These are phyloP conservation scores for Pterocarpus santalinus DNA, from an alignment of 306 rosid genomes.

Conservation along the genomic window DNA sequence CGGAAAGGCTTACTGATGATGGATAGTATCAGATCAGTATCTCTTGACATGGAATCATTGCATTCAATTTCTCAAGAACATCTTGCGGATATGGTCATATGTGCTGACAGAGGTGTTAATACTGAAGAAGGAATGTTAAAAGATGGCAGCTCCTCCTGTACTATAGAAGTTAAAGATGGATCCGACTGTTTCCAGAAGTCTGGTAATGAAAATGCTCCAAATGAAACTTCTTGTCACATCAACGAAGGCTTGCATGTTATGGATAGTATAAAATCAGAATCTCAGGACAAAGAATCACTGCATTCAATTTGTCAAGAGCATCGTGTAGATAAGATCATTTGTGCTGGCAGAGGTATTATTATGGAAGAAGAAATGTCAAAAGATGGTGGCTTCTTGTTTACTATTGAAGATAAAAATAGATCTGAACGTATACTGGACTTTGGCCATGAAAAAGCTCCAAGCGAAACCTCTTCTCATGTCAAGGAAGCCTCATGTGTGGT, in stretches of 20 bases:
- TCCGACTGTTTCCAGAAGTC: conserved; percentile 35
- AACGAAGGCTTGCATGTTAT: conserved; percentile 29
- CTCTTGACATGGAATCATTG: conserved; percentile 3
- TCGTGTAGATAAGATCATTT: conserved; percentile 16
- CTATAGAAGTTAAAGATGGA: conserved; percentile 42
- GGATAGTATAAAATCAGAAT: conserved; percentile 2
- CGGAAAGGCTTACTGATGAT: conserved; percentile 33
- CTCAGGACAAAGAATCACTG: conserved; percentile 31
- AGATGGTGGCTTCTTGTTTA: neutral
- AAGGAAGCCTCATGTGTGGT: conserved; percentile 28
- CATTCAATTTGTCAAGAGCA: conserved; percentile 27
- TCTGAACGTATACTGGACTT: conserved; percentile 4
- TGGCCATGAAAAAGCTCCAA: conserved; percentile 27
- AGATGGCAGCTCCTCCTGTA: neutral
- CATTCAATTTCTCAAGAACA: conserved; percentile 39
- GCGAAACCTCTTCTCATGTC: neutral
- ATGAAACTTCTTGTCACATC: conserved; percentile 22
- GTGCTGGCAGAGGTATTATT: conserved; percentile 14
- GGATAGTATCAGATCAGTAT: conserved; percentile 12
- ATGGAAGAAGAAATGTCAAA: neutral
- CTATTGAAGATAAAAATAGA: conserved; percentile 15
- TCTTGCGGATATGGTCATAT: conserved; percentile 20
- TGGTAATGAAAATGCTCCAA: conserved; percentile 42
- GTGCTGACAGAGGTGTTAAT: conserved; percentile 23
- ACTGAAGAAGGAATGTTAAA: conserved; percentile 5